Percentiles rank a stretch among this genome's conserved stretches.
phyloP scores from a whole-genome alignment of 352 stramenopile species.

The Globisporangium canariense region DNA sequence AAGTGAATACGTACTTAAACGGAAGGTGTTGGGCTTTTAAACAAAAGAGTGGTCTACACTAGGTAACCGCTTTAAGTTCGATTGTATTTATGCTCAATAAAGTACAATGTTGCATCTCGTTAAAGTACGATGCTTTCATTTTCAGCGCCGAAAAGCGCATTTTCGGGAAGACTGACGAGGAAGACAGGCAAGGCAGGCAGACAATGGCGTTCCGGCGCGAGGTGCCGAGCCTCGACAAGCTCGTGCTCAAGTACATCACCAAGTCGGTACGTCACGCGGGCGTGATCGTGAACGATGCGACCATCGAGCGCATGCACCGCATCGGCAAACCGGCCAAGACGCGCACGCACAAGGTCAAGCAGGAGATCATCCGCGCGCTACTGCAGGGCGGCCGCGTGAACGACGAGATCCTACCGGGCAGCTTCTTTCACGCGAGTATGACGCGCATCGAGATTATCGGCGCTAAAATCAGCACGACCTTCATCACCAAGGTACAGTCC shows the following conservation, averaged over 20 bases:
- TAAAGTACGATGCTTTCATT: neutral
- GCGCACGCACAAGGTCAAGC: slow-evolving; percentile 82
- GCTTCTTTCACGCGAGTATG: slow-evolving; percentile 86
- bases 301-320: slow-evolving; percentile 60
- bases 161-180: neutral
- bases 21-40: neutral
- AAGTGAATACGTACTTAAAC: neutral
- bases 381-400: slow-evolving; percentile 64
- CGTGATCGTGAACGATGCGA: slow-evolving; percentile 69
- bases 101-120: no score
- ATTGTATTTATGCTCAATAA: no score
- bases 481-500: slow-evolving; percentile 53
- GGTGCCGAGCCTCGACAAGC: slow-evolving; percentile 72
- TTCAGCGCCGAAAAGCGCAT: slow-evolving; percentile 5
- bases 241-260: slow-evolving; percentile 89
- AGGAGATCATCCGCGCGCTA: slow-evolving; percentile 81
- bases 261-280: slow-evolving; percentile 67
- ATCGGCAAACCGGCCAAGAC: slow-evolving; percentile 74
- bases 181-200: neutral
- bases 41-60: neutral
- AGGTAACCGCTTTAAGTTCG: neutral
- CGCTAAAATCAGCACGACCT: slow-evolving; percentile 79
- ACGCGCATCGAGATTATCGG: slow-evolving; percentile 83
- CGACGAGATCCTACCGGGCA: slow-evolving; percentile 80
- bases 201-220: slow-evolving; percentile 86